phyloP scores from a whole-genome alignment of 2,329 filamentous ascomycete genomes.

The Alternaria alternata region DNA sequence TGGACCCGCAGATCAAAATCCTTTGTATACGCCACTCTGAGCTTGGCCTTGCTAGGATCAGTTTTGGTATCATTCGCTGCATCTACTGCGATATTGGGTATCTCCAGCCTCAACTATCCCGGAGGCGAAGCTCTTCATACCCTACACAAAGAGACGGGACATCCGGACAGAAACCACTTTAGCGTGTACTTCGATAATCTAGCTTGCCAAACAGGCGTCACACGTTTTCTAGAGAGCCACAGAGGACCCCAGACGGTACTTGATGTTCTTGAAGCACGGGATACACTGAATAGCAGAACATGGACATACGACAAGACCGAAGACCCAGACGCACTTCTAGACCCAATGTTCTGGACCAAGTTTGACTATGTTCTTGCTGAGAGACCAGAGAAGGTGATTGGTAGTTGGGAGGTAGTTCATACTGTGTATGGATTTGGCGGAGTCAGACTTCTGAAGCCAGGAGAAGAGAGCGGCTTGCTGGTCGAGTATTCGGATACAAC shows the following conservation, averaged over 20 bases:
- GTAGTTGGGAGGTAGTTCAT: constrained; percentile 61
- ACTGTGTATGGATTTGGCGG: constrained; percentile 62
- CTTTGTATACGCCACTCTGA: constrained; percentile 62
- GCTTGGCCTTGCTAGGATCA: constrained; percentile 65
- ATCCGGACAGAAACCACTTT: constrained; percentile 24
- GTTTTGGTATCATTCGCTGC: constrained; percentile 66
- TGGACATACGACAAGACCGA: constrained; percentile 71
- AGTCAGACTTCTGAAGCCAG: constrained; percentile 58
- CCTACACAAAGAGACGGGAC: constrained; percentile 47
- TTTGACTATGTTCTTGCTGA: constrained; percentile 69
- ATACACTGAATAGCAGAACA: constrained; percentile 26
- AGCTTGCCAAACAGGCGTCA: constrained; percentile 70
- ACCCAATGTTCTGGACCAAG: constrained; percentile 63
- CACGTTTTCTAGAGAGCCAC: constrained; percentile 61
- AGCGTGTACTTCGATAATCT: constrained; percentile 67
- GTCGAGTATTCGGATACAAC: constrained; percentile 24
- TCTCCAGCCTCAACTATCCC: constrained; percentile 92
- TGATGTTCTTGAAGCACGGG: constrained; percentile 35
- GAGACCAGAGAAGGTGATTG: constrained; percentile 57
- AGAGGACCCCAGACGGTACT: constrained; percentile 37
- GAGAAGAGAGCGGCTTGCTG: constrained; percentile 35
- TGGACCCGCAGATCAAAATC: constrained; percentile 72
- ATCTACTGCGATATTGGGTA: constrained; percentile 72
- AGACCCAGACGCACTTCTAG: constrained; percentile 56
- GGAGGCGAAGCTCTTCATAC: constrained; percentile 77